These are phyloP conservation scores for Monascus ruber DNA, from an alignment of 2,329 filamentous ascomycete species.

Conservation along the genomic window DNA sequence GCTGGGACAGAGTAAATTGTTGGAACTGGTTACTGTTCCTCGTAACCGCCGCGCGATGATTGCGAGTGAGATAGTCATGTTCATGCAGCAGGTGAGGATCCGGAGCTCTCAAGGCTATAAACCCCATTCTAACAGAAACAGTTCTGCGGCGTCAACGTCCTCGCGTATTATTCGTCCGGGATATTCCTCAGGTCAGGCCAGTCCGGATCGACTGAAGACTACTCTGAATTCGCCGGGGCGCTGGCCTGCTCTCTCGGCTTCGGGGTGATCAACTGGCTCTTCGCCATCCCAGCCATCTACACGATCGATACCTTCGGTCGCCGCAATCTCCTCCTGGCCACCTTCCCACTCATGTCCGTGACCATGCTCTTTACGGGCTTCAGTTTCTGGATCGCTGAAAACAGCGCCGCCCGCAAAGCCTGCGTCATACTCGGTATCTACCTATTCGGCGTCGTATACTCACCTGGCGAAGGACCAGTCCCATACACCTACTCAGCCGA, in stretches of 20 bases:
- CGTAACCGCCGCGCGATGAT: slow-evolving; percentile 52
- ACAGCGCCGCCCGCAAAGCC: slow-evolving; percentile 23
- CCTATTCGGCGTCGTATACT: slow-evolving; percentile 35
- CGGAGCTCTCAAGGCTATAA: not conserved
- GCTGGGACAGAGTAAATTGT: slow-evolving; percentile 39
- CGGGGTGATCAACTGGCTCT: slow-evolving; percentile 54
- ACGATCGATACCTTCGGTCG: slow-evolving; percentile 60
- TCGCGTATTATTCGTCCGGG: slow-evolving; percentile 50
- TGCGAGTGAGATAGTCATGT: slow-evolving; percentile 54
- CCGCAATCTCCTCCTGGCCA: slow-evolving; percentile 50
- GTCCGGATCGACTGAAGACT: slow-evolving; percentile 11
- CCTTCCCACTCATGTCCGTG: slow-evolving; percentile 53
- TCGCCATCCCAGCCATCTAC: slow-evolving; percentile 51
- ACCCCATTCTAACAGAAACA: slow-evolving; percentile 5
- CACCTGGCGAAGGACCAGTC: slow-evolving; percentile 52
- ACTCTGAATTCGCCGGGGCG: slow-evolving; percentile 36
- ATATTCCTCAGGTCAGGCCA: slow-evolving; percentile 44
- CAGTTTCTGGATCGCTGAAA: slow-evolving; percentile 39
- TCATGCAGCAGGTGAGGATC: slow-evolving; percentile 47
- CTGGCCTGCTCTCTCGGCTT: slow-evolving; percentile 49
- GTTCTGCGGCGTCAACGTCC: slow-evolving; percentile 42
- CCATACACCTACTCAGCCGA: slow-evolving; percentile 59
- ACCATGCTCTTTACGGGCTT: slow-evolving; percentile 43
- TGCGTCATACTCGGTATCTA: slow-evolving; percentile 35
- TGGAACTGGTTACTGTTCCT: slow-evolving; percentile 49